These are phyloP conservation scores for Nidula niveotomentosa DNA, from an alignment of 1,284 basidiomycete genomes.

Conservation along the genomic window DNA sequence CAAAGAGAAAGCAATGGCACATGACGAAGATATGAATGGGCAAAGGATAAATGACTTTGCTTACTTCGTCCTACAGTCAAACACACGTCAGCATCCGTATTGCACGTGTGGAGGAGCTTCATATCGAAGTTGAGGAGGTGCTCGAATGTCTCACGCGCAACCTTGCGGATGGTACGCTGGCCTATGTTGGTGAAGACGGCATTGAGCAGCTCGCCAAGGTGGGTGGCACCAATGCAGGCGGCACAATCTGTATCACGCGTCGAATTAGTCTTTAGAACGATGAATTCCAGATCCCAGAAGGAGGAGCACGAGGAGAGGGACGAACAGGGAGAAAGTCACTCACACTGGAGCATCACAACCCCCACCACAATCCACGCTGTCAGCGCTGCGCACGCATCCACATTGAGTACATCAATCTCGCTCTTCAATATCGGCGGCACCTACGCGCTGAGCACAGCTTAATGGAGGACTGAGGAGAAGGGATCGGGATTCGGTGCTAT, in stretches of 20 bases:
- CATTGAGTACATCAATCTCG: slow-evolving; percentile 88
- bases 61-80: slow-evolving; percentile 96
- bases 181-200: slow-evolving; percentile 97
- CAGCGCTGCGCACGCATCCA: slow-evolving; percentile 75
- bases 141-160: slow-evolving; percentile 92
- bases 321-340: slow-evolving; percentile 25
- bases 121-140: slow-evolving; percentile 92
- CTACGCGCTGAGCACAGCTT: slow-evolving; percentile 95
- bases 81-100: slow-evolving; percentile 94
- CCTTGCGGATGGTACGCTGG: slow-evolving; percentile 91
- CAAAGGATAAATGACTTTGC: too few relatives aligned
- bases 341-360: slow-evolving; percentile 88
- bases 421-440: slow-evolving; percentile 95
- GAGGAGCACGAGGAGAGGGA: too few relatives aligned
- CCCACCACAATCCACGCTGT: slow-evolving; percentile 94
- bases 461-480: slow-evolving; percentile 3
- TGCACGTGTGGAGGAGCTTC: slow-evolving; percentile 90
- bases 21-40: too few relatives aligned
- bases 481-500: slow-evolving; percentile 18
- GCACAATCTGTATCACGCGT: slow-evolving; percentile 72
- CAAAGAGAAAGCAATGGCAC: too few relatives aligned
- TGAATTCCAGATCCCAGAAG: not conserved
- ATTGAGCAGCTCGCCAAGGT: slow-evolving; percentile 92
- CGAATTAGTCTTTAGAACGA: not conserved
- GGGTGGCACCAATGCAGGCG: slow-evolving; percentile 86